Evolutionary conservation across 192 early-diverging fungal species (phyloP).

Genomic region (Gaertneriomyces sp.): DNA sequence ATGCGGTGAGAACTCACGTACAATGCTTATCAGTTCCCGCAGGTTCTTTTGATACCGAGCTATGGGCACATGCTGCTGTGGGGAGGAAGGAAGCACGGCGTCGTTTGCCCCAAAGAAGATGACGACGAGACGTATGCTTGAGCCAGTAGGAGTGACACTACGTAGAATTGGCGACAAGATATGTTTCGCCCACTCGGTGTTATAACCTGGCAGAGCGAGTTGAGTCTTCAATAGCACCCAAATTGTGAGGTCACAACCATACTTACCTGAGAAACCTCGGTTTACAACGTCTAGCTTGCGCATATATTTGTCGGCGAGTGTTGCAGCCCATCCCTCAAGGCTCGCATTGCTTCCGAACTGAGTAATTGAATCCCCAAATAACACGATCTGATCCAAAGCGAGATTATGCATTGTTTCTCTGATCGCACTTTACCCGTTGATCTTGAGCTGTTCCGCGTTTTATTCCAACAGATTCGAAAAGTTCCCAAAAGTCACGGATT

Average conservation of each 20-base stretch:
- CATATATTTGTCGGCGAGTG: conserved; percentile 53
- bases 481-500: no score
- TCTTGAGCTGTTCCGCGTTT: no score
- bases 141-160: conserved; percentile 12
- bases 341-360: conserved; percentile 24
- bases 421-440: neutral
- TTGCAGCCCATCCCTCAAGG: conserved; percentile 46
- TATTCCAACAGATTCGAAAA: no score
- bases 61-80: conserved; percentile 62
- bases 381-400: conserved; percentile 30
- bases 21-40: conserved; percentile 50
- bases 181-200: conserved; percentile 54
- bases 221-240: no score
- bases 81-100: conserved; percentile 42
- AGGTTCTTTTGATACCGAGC: conserved; percentile 57
- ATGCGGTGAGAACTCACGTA: conserved; percentile 57
- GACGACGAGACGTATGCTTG: conserved; percentile 54
- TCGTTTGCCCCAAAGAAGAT: conserved; percentile 86
- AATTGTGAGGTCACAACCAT: neutral
- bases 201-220: conserved; percentile 54
- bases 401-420: conserved; percentile 4
- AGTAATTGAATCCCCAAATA: conserved; percentile 43
- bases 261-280: conserved; percentile 71
- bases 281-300: conserved; percentile 74
- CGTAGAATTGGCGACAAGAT: conserved; percentile 56